Conservation (phyloP, 2,329 filamentous ascomycete species). For the Zymoseptoria tritici region DNA sequence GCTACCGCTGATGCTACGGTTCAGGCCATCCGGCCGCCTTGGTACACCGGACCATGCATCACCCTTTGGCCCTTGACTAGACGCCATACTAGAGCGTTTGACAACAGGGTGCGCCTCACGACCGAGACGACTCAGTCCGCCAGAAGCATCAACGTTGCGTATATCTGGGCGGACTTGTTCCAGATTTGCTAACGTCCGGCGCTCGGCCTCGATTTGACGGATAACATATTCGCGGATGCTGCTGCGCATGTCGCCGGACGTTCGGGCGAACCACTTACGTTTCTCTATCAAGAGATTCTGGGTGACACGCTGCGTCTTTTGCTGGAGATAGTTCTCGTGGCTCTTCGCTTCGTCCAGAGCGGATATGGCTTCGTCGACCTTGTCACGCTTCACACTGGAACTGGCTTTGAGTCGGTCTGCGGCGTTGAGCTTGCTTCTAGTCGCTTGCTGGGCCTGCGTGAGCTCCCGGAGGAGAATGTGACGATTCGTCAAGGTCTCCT, state of each 20-base stretch:
- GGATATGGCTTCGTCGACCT: conserved; percentile 94
- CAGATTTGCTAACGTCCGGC: conserved; percentile 82
- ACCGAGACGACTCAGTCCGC: conserved; percentile 81
- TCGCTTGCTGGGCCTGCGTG: conserved; percentile 78
- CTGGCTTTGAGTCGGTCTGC: conserved; percentile 83
- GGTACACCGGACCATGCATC: conserved; percentile 96
- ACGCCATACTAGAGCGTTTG: conserved; percentile 72
- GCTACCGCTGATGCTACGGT: conserved; percentile 67
- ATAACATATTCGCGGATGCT: conserved; percentile 88
- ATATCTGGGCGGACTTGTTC: conserved; percentile 91
- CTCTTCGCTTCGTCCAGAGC: conserved; percentile 79
- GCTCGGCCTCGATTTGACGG: conserved; percentile 90
- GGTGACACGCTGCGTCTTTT: conserved; percentile 85
- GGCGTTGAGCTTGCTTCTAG: conserved; percentile 73
- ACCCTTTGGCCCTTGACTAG: conserved; percentile 92
- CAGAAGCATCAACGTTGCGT: conserved; percentile 81
- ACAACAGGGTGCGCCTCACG: conserved; percentile 74
- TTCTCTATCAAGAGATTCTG: conserved; percentile 82
- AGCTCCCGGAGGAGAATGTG: conserved; percentile 94
- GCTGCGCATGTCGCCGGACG: conserved; percentile 71
- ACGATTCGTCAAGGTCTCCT: conserved; percentile 94
- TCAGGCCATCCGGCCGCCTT: conserved; percentile 69
- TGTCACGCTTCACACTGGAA: conserved; percentile 81
- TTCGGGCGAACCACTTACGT: conserved; percentile 82
- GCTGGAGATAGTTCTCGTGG: conserved; percentile 70